Evolutionary conservation across 1,139 yeast species (phyloP), one percentile per base, ranked within the genome.

Genomic region (Chernovozyma aurita): DNA sequence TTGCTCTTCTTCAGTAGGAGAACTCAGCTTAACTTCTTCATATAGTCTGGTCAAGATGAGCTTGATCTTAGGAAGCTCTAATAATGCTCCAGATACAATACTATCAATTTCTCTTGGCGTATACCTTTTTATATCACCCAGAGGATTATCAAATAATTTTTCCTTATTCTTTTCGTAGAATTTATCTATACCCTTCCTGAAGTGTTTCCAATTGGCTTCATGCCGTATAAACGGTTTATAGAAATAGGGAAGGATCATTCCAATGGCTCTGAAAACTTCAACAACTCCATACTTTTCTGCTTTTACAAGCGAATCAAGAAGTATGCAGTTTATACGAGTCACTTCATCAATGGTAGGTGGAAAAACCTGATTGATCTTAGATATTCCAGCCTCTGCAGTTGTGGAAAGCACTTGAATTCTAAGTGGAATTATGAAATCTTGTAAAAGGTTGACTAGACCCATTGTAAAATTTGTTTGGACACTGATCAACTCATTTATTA

Each of bases 301-400:
- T 16, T 74, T 63, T 37, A 75, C 76, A 39, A 90, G 61, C 16
- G 94, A 77, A 48, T 85, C 95, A 45, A 84, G 74, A 40, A 87
- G 76, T 4, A 90, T 79, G 53, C 95, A 85, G 53, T 88, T 88
- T 29, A 90, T 80, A 49, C 97, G 70, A 13, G 95, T 85, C 17
- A 90, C 80, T 61, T 90, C 97, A 58, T 90, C 97, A 24, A 90
- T 84, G 0, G 97, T 90, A 1, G 97, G 97, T 2, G 97, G 97
- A 53, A 90, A 87, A 1, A 87, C 72, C 35, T 78, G 70, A 55
- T 90, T 90, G 28, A 88, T 67, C 46, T 77, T 77, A 2, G 80
- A 63, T 8, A 86, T 79, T 1, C 72, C 75, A 11, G 76, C 56
- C 24, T 73, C 70, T 9, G 77, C 75, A 32, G 77, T 40, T 8